Evolutionary conservation across 2,329 filamentous ascomycete species (phyloP).

Genomic region (Pseudopyrenochaeta lycopersici): DNA sequence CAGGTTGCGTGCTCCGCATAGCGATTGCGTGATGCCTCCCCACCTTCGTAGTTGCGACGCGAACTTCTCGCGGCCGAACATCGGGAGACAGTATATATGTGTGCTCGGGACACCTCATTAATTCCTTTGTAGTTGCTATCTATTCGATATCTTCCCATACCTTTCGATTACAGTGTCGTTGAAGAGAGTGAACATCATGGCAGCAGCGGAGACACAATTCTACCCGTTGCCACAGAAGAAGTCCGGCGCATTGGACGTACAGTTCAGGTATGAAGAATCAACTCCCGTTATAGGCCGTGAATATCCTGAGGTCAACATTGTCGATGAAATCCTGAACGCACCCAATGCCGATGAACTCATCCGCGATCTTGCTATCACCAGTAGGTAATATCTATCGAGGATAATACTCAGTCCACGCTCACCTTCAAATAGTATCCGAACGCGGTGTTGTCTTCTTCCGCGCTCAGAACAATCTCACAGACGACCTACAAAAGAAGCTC

Average conservation of each 20-base stretch:
- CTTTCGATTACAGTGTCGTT: too few relatives aligned
- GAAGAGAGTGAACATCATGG: neutral
- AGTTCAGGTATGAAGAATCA: slow-evolving; percentile 53
- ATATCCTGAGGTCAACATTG: slow-evolving; percentile 62
- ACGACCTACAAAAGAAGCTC: slow-evolving; percentile 63
- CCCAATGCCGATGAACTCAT: slow-evolving; percentile 70
- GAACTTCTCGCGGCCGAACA: neutral
- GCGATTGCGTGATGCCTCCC: slow-evolving; percentile 15
- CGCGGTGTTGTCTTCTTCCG: slow-evolving; percentile 65
- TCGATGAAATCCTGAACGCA: slow-evolving; percentile 70
- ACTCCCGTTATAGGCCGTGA: slow-evolving; percentile 71
- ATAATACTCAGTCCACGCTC: neutral
- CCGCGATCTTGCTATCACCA: slow-evolving; percentile 66
- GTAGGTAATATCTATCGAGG: neutral
- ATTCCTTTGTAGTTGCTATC: neutral
- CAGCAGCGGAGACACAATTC: neutral
- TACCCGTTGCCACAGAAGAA: slow-evolving; percentile 16
- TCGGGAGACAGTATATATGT: neutral
- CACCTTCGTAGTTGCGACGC: neutral
- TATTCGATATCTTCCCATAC: neutral
- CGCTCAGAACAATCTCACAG: slow-evolving; percentile 58
- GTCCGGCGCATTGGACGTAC: slow-evolving; percentile 17
- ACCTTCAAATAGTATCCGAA: slow-evolving; percentile 47
- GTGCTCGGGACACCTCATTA: neutral
- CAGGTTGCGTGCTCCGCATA: slow-evolving; percentile 12